Evolutionary conservation across 305 asterid genomes (phyloP), one percentile per base, ranked within the genome.

Genomic region (Petunia hybrid): DNA sequence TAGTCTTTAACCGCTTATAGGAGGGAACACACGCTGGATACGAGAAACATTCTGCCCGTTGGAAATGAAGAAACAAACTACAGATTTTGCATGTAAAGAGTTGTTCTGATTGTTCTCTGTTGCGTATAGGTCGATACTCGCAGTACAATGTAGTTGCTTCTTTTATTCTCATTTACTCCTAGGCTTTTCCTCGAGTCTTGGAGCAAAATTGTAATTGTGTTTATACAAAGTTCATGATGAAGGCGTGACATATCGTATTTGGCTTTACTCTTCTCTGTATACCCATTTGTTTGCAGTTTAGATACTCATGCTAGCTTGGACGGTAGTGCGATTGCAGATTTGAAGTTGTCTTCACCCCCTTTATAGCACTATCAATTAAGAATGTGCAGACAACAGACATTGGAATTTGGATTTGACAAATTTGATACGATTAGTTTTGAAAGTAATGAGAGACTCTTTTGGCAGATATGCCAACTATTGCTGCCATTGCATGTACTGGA

Each of bases 21-120:
- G 78, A 51, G 78, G 5, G 14, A 51, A 3, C 78, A 73, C 46
- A 40, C 8, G 13, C 36, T 66, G 74, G 53, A 51, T 51, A 51
- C 10, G 56, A 51, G 56, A 41, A 66, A 66, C 12, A 51, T 51
- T 73, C 22, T 51, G 63, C 36, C 13, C 63, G 31, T 73, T 51
- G 61, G 31, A 73, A 41, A 36, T 51, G 35, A 13, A 36, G 63
- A 53, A 73, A 51, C 56, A 51, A 73, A 73, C 46, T 51, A 51
- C 3, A 73, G 78, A 36, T 36, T 73, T 43, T 51, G 35, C 13
- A 0, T 73, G 63, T 22, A 60, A 48, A 22, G 31, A 22, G 13
- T 13, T 6, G 63, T 73, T 73, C 45, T 73, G 45, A 51, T 46
- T 48, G 43, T 73, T 51, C 35, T 51, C 78, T 36, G 43, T 73